A percentile compares a stretch with the other conserved stretches of the same genome.
phyloP scores from a whole-genome alignment of 2,329 filamentous ascomycete species.

The Sclerotiophoma versabilis region DNA sequence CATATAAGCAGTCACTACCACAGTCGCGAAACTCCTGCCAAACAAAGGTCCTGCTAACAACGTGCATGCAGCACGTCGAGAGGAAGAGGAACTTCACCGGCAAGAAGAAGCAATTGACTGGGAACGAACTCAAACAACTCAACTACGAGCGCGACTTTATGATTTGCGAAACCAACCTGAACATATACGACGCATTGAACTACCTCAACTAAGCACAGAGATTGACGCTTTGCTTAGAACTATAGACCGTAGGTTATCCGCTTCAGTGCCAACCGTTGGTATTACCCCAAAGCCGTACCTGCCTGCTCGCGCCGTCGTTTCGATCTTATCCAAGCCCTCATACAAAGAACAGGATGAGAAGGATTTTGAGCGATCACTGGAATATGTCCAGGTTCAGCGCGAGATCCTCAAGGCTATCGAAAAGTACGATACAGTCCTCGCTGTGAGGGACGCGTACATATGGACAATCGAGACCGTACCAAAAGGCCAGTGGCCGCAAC shows the following conservation, averaged over 20 bases:
- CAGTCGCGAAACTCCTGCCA: not conserved
- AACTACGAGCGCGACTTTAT: not conserved
- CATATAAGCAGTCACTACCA: not conserved
- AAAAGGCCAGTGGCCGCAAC: not conserved
- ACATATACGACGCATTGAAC: not conserved
- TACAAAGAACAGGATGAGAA: slow-evolving; percentile 30
- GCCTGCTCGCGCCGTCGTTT: slow-evolving; percentile 12
- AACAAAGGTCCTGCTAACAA: not conserved
- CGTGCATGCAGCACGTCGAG: not conserved
- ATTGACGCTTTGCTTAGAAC: not conserved
- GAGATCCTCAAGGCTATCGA: slow-evolving; percentile 22
- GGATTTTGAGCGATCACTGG: slow-evolving; percentile 16
- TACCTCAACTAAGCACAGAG: not conserved
- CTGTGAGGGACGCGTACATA: slow-evolving; percentile 11
- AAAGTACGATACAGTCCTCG: slow-evolving; percentile 23
- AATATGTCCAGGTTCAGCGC: slow-evolving; percentile 28
- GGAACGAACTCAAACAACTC: no score
- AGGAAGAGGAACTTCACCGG: not conserved
- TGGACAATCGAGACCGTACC: slow-evolving; percentile 26
- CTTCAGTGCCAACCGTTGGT: no score
- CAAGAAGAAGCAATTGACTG: not conserved
- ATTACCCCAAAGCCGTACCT: not conserved
- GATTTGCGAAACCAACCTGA: not conserved
- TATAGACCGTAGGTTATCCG: no score
- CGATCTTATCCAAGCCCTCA: slow-evolving; percentile 15